A percentile compares a stretch with the other conserved stretches of the same genome.
phyloP scores from a whole-genome alignment of 331 rosid species.

The Quercus tomentella region DNA sequence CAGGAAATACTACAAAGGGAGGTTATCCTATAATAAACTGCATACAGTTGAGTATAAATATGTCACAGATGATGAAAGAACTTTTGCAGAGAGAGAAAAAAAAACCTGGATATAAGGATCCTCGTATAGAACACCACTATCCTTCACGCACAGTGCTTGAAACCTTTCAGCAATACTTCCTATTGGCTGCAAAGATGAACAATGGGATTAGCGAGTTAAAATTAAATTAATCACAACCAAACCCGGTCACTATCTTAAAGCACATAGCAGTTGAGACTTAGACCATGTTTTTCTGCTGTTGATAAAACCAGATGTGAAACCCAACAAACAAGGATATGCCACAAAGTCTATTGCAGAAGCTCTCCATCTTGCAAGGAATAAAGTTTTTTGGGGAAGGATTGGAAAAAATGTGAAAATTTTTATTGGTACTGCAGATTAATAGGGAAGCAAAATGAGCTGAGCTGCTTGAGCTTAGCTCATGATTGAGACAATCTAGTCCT shows the following conservation, averaged over 20 bases:
- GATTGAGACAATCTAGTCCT: not conserved
- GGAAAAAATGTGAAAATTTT: not conserved
- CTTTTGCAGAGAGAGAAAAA: not conserved
- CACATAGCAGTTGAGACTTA: not conserved
- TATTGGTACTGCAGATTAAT: not conserved
- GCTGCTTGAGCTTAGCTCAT: not conserved
- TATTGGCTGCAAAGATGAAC: slow-evolving; percentile 70
- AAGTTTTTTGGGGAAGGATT: not conserved
- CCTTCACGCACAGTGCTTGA: slow-evolving; percentile 85
- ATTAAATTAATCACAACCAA: not conserved
- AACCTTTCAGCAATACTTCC: slow-evolving; percentile 93
- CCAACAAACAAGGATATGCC: not conserved
- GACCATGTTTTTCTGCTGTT: slow-evolving; percentile 12
- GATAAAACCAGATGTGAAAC: slow-evolving; percentile 14
- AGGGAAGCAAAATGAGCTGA: not conserved
- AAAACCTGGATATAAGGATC: slow-evolving; percentile 97
- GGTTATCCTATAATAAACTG: slow-evolving; percentile 2
- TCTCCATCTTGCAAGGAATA: slow-evolving; percentile 1
- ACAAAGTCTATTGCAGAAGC: slow-evolving; percentile 11
- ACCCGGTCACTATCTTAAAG: slow-evolving; percentile 14
- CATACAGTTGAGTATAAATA: not conserved
- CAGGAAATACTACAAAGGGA: not conserved
- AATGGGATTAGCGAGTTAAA: slow-evolving; percentile 7
- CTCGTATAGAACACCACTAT: slow-evolving; percentile 95
- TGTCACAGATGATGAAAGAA: slow-evolving; percentile 1